phyloP scores from a whole-genome alignment of 148 eudicot species.

The Silene uniflora region DNA sequence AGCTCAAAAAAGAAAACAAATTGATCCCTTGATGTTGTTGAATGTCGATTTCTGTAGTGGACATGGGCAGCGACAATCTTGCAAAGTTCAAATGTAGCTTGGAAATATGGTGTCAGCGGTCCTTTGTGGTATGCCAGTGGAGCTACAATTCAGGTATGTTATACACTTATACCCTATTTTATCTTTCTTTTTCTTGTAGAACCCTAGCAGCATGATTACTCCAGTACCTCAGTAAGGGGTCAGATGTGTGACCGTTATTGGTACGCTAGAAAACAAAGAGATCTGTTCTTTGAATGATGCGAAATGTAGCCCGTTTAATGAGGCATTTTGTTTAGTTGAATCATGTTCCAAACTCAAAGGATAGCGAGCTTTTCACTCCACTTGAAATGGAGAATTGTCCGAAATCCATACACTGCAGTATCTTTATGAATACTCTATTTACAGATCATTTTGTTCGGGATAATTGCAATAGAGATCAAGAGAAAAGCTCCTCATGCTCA shows the following conservation, averaged over 20 bases:
- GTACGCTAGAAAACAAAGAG: too few relatives aligned
- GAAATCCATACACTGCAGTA: not conserved
- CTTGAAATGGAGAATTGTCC: not conserved
- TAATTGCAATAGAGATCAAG: conserved; percentile 96
- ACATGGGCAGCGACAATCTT: conserved; percentile 97
- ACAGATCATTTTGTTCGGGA: conserved; percentile 86
- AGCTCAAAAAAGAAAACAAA: not conserved
- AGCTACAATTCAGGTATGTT: conserved; percentile 81
- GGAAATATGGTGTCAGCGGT: conserved; percentile 95
- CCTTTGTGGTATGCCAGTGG: conserved; percentile 99
- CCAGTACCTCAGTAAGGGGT: too few relatives aligned
- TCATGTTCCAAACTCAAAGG: not conserved
- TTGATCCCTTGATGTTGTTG: not conserved
- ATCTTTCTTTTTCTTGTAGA: not conserved
- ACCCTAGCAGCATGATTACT: too few relatives aligned
- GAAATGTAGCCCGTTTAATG: too few relatives aligned
- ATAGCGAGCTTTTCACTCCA: not conserved
- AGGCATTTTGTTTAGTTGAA: too few relatives aligned
- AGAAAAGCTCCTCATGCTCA: conserved; percentile 97
- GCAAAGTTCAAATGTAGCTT: conserved; percentile 95
- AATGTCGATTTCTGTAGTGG: conserved; percentile 47
- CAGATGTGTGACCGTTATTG: too few relatives aligned
- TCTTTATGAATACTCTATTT: not conserved
- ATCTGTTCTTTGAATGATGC: too few relatives aligned
- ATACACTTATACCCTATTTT: not conserved